These are phyloP conservation scores for Breviolum minutum DNA, from an alignment of 73 alveolate genomes.

Conservation along the genomic window DNA sequence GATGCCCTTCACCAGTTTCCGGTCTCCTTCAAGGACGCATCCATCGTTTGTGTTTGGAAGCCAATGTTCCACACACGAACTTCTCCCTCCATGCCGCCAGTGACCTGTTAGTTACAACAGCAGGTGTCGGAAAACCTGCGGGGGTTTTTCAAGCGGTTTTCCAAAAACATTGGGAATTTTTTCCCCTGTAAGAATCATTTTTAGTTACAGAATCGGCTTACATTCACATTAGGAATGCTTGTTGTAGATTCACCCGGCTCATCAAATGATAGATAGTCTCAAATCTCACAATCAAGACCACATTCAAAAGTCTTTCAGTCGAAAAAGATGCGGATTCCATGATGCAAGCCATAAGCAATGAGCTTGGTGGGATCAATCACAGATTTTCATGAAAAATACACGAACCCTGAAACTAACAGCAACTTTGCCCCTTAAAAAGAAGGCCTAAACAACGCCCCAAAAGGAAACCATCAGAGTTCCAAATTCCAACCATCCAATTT, in stretches of 20 bases:
- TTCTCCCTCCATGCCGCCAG: constrained; percentile 99
- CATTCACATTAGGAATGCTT: no score
- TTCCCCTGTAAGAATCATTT: no score
- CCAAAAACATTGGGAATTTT: background rate
- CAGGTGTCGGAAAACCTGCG: background rate
- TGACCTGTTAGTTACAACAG: constrained; percentile 36
- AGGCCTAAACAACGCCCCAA: background rate
- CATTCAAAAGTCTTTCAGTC: no score
- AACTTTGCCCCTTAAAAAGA: background rate
- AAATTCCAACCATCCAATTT: background rate
- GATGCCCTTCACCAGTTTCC: background rate
- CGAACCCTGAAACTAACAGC: no score
- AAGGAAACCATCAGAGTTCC: background rate
- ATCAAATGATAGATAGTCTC: no score
- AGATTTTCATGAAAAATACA: no score
- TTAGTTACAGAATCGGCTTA: no score
- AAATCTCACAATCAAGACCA: no score
- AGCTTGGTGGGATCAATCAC: no score
- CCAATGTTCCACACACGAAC: constrained; percentile 99
- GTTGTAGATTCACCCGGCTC: no score
- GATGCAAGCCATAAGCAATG: no score
- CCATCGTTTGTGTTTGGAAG: constrained; percentile 97
- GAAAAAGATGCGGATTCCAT: no score
- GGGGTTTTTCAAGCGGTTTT: background rate
- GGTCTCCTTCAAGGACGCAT: constrained; percentile 97